Percentiles rank a stretch among this genome's conserved stretches.
These are phyloP conservation scores for Alternaria burnsii DNA, from an alignment of 2,329 filamentous ascomycete genomes.

Conservation along the genomic window DNA sequence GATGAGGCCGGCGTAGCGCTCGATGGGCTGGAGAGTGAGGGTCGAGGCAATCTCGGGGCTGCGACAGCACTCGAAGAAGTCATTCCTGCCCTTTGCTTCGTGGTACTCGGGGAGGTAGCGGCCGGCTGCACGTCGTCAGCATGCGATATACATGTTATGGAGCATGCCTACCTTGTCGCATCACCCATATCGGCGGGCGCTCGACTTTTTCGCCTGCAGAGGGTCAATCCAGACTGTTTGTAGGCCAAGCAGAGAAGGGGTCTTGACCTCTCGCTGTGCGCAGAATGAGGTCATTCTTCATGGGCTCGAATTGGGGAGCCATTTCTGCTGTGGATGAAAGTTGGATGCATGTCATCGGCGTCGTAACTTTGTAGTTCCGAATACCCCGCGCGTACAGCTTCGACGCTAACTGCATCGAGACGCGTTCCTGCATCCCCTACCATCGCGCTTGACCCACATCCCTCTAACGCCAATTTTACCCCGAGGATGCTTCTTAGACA, in stretches of 20 bases:
- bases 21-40: constrained; percentile 91
- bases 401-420: constrained; percentile 30
- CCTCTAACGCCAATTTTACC: constrained; percentile 2
- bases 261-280: constrained; percentile 82
- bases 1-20: constrained; percentile 87
- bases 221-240: constrained; percentile 24
- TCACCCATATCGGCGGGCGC: constrained; percentile 96
- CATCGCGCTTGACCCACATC: constrained; percentile 6
- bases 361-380: constrained; percentile 21
- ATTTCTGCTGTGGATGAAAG: constrained; percentile 57
- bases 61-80: constrained; percentile 99
- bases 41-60: constrained; percentile 91
- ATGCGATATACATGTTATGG: neutral
- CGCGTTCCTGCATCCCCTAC: constrained; percentile 25
- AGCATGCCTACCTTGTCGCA: constrained; percentile 82
- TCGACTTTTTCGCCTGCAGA: constrained; percentile 83
- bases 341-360: constrained; percentile 23
- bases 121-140: constrained; percentile 69
- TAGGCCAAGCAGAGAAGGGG: neutral
- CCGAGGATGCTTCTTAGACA: constrained; percentile 30
- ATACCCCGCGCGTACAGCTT: constrained; percentile 31
- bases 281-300: constrained; percentile 92
- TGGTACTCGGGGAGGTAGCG: constrained; percentile 98
- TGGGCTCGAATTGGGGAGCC: constrained; percentile 76
- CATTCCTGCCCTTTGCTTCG: constrained; percentile 84